Base-by-base conservation (phyloP, 2,329 filamentous ascomycete species). In the Fusarium dlaminii region DNA sequence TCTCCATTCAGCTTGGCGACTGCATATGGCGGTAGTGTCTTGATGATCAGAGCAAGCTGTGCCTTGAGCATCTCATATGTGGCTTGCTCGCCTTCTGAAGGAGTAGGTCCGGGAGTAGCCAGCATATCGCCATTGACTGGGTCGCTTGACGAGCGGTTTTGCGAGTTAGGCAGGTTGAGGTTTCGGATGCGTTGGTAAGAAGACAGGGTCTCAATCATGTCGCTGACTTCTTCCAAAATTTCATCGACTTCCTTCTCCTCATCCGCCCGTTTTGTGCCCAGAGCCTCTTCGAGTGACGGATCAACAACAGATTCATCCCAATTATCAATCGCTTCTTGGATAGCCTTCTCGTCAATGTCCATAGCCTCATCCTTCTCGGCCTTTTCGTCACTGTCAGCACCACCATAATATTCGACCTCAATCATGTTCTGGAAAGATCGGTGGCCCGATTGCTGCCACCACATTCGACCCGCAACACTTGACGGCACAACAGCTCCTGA, bases 1-100 rank as follows among this genome's bases (percentile, higher is more conserved):
- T 97, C 93, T 15, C 94, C 94, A 77, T 97, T 92, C 70, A 98
- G 85, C 78, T 96, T 96, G 11, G 95, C 92, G 30, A 98, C 93
- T 3, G 93, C 93, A 79, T 94, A 96, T 3, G 95, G 95, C 4
- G 95, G 95, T 17, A 98, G 84, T 43, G 89, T 90, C 73, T 92
- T 88, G 68, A 97, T 89, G 71, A 97, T 90, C 36, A 95, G 84
- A 1, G 90, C 86, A 27, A 98, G 85, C 79, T 95, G 94, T 8
- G 91, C 89, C 79, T 93, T 94, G 59, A 98, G 86, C 32, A 91
- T 88, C 72, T 94, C 88, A 80, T 97, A 97, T 1, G 88, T 89
- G 20, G 84, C 80, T 66, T 85, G 83, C 78, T 91, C 89, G 70
- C 89, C 88, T 72, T 90, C 89, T 18, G 91, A 90, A 14, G 93